Conservation (phyloP, 345 rosid genomes). For the Dipteronia sinensis region DNA sequence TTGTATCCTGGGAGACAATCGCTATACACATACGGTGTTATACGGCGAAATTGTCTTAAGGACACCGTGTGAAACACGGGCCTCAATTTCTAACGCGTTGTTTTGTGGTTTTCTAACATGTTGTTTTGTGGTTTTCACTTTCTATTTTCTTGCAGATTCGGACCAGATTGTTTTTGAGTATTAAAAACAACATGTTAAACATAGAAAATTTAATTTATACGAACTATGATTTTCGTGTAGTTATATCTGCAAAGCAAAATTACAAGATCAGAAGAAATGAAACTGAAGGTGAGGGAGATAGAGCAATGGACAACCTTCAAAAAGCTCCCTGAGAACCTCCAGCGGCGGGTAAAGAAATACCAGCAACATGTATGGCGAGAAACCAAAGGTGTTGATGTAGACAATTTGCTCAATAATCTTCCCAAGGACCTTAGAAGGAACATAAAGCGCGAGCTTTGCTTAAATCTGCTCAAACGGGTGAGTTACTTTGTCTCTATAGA, state of each 20-base stretch:
- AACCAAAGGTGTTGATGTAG: conserved; percentile 36
- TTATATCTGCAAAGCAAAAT: background rate
- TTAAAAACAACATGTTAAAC: too few relatives aligned
- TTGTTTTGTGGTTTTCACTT: too few relatives aligned
- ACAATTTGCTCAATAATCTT: conserved; percentile 30
- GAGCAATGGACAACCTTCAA: conserved; percentile 37
- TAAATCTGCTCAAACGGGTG: background rate
- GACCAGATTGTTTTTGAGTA: too few relatives aligned
- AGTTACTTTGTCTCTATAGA: background rate
- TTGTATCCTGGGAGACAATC: too few relatives aligned
- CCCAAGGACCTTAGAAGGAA: conserved; percentile 34
- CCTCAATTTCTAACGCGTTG: too few relatives aligned
- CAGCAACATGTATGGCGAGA: conserved; percentile 41
- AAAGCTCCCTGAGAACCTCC: conserved; percentile 32
- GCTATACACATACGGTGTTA: too few relatives aligned
- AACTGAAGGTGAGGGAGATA: conserved; percentile 21
- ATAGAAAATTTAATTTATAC: background rate
- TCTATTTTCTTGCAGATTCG: too few relatives aligned
- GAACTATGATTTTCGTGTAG: background rate
- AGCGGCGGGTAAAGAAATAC: conserved; percentile 33
- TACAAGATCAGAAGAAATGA: background rate
- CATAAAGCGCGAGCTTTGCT: conserved; percentile 39
- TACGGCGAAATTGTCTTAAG: too few relatives aligned
- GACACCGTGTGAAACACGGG: too few relatives aligned
- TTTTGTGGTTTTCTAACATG: too few relatives aligned